Conservation (phyloP, 768 basidiomycete genomes). For the Melanogaster broomeanus region DNA sequence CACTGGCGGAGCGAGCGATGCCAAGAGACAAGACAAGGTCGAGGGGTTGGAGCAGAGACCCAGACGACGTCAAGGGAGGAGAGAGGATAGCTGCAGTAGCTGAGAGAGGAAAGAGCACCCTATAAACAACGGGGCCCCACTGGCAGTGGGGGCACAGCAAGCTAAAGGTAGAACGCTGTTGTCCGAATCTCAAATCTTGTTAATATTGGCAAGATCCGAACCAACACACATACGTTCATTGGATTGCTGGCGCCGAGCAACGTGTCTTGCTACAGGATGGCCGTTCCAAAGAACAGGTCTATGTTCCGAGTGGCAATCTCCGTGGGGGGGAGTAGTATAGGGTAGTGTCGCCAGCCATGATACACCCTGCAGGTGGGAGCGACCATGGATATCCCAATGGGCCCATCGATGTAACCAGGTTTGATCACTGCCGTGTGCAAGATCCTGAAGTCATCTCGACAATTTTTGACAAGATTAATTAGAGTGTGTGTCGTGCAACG, state of each 20-base stretch:
- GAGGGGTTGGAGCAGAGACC: background rate
- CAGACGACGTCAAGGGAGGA: background rate
- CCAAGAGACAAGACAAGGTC: no score
- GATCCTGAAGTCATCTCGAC: no score
- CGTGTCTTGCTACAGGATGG: constrained; percentile 14
- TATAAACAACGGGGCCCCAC: background rate
- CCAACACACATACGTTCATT: background rate
- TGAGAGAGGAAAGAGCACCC: background rate
- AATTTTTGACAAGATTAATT: no score
- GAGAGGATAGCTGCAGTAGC: background rate
- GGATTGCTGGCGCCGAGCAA: constrained; percentile 15
- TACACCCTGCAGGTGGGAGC: no score
- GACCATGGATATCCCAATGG: no score
- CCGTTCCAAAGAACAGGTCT: background rate
- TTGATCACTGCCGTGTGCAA: no score
- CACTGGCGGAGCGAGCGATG: no score
- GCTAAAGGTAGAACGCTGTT: background rate
- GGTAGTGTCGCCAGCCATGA: no score
- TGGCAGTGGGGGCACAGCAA: background rate
- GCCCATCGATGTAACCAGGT: no score
- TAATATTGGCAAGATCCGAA: constrained; percentile 16
- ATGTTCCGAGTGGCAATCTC: background rate
- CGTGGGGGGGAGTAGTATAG: no score
- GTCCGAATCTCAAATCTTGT: background rate
- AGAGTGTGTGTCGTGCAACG: no score